Evolutionary conservation across 2,329 filamentous ascomycete species (phyloP).

Genomic region (Chaetomiaceae sp.): DNA sequence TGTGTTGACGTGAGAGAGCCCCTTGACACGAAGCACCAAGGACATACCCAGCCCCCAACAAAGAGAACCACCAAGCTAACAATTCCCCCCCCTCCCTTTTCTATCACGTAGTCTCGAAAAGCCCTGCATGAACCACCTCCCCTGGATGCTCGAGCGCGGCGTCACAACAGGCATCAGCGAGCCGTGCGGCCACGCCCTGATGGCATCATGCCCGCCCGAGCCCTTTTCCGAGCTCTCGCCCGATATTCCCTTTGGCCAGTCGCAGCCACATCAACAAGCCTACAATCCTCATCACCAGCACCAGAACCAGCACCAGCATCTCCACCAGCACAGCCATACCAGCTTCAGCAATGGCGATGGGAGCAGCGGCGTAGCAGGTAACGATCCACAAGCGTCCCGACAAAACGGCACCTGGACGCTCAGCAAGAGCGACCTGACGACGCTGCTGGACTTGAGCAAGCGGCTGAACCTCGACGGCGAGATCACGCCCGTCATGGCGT

Average conservation of each 20-base stretch:
- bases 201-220: constrained; percentile 83
- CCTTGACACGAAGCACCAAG: background rate
- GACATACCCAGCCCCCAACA: background rate
- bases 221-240: constrained; percentile 47
- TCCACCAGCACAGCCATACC: background rate
- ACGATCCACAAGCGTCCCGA: no score
- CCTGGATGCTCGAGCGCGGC: constrained; percentile 64
- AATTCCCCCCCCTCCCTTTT: constrained; percentile 45
- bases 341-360: background rate
- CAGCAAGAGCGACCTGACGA: constrained; percentile 70
- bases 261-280: constrained; percentile 34
- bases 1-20: constrained; percentile 76
- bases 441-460: constrained; percentile 77
- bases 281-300: constrained; percentile 35
- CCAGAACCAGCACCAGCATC: background rate
- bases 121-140: constrained; percentile 88
- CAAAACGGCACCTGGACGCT: constrained; percentile 70
- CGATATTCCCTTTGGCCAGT: constrained; percentile 51
- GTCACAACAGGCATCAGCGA: constrained; percentile 55
- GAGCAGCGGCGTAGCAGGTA: no score
- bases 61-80: constrained; percentile 20
- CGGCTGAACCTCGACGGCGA: constrained; percentile 80
- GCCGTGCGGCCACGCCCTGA: constrained; percentile 83
- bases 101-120: constrained; percentile 86
- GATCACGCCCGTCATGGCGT: constrained; percentile 93